These are phyloP conservation scores for Cardiosporidium cionae DNA, from an alignment of 169 alveolate species.

Conservation along the genomic window DNA sequence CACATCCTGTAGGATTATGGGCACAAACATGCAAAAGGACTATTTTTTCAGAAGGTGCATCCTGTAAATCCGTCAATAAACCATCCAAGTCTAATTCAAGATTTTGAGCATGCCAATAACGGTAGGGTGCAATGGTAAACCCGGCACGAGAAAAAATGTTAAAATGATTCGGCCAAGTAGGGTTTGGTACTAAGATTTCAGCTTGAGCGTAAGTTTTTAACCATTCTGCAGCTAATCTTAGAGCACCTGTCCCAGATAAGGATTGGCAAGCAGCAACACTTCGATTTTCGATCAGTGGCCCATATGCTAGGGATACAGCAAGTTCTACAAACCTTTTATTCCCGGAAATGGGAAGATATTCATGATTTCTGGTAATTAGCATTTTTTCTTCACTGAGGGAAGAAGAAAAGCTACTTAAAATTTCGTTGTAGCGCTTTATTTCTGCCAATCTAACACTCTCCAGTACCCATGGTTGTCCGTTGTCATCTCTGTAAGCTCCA, in stretches of 20 bases:
- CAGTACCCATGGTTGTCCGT: constrained; percentile 62
- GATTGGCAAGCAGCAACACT: constrained; percentile 40
- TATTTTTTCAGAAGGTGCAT: constrained; percentile 54
- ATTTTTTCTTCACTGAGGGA: not conserved
- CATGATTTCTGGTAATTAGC: no score
- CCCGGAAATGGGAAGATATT: not conserved
- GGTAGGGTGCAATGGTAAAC: constrained; percentile 53
- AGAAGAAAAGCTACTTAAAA: no score
- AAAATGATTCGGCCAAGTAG: constrained; percentile 82
- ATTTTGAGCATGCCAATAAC: constrained; percentile 59
- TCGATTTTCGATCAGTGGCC: not conserved
- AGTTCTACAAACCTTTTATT: not conserved
- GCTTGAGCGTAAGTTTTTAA: not conserved
- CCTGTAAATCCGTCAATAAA: constrained; percentile 46
- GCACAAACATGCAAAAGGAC: constrained; percentile 82
- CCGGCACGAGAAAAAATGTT: constrained; percentile 63
- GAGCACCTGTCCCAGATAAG: constrained; percentile 80
- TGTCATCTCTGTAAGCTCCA: constrained; percentile 77
- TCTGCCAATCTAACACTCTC: not conserved
- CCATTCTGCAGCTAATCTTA: constrained; percentile 68
- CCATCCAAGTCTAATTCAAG: constrained; percentile 56
- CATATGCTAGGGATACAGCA: not conserved
- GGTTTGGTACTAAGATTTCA: constrained; percentile 59
- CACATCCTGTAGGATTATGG: constrained; percentile 81
- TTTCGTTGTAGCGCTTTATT: not conserved